A percentile compares a stretch with the other conserved stretches of the same genome.
Evolutionary conservation across 331 rosid genomes (phyloP).

Genomic region (Malus hybrid): DNA sequence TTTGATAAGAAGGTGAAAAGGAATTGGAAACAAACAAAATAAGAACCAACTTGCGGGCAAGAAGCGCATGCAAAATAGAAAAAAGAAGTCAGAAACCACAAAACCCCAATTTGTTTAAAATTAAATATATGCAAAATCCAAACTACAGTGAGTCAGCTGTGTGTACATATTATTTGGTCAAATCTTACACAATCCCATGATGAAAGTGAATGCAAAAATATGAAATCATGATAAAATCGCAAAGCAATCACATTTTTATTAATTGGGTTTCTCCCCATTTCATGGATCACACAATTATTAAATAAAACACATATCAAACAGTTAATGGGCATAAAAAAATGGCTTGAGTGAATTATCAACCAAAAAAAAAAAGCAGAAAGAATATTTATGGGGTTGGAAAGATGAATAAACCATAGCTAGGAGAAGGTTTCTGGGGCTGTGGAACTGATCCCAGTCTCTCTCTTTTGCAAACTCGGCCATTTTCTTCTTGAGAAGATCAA

Average conservation of each 20-base stretch:
- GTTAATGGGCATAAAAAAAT: background rate
- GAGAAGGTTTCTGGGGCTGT: conserved; percentile 90
- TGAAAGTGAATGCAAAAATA: conserved; percentile 7
- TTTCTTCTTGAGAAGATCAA: conserved; percentile 50
- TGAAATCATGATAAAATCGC: background rate
- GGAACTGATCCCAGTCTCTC: conserved; percentile 75
- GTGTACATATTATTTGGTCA: background rate
- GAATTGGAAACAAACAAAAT: background rate
- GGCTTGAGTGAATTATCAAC: background rate
- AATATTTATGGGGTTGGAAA: background rate
- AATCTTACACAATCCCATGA: conserved; percentile 7
- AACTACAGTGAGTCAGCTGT: background rate
- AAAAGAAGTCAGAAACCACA: background rate
- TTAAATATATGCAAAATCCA: background rate
- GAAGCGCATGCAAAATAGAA: background rate
- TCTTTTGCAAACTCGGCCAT: conserved; percentile 65
- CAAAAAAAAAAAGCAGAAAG: background rate
- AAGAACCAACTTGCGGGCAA: conserved; percentile 19
- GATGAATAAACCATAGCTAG: conserved; percentile 62
- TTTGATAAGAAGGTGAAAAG: background rate
- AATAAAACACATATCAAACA: background rate
- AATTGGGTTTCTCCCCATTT: background rate
- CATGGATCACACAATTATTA: conserved; percentile 14
- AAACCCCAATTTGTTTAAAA: background rate
- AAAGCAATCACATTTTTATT: background rate